Evolutionary conservation across 2,329 filamentous ascomycete species (phyloP).

Genomic region (Fusarium buxicola): DNA sequence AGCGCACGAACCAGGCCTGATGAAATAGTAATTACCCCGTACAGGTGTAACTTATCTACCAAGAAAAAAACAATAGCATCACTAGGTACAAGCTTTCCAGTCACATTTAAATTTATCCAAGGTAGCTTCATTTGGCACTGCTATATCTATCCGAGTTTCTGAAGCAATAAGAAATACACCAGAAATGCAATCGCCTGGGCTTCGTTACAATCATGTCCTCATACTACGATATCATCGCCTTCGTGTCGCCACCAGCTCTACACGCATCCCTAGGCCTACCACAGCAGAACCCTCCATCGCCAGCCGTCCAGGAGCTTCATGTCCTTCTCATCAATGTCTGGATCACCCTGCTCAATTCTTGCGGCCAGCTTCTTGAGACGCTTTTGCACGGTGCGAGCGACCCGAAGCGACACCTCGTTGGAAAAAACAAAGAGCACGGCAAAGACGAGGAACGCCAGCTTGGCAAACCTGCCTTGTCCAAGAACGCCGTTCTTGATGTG

Average conservation of each 20-base stretch:
- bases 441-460: constrained; percentile 66
- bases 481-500: constrained; percentile 61
- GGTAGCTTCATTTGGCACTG: neutral
- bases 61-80: neutral
- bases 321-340: constrained; percentile 61
- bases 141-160: constrained; percentile 2
- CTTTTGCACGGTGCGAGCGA: constrained; percentile 63
- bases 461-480: constrained; percentile 60
- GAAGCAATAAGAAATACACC: constrained; percentile 7
- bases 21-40: constrained; percentile 13
- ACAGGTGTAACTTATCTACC: neutral
- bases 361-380: constrained; percentile 60
- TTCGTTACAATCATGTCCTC: constrained; percentile 50
- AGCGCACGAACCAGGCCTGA: constrained; percentile 11
- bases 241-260: neutral
- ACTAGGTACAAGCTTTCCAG: neutral
- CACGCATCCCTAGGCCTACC: constrained; percentile 45
- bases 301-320: constrained; percentile 63
- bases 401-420: constrained; percentile 67
- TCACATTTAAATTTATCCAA: neutral
- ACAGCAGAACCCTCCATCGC: constrained; percentile 67
- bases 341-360: constrained; percentile 61
- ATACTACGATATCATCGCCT: constrained; percentile 40
- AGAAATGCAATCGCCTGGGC: constrained; percentile 38
- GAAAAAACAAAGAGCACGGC: constrained; percentile 69